A percentile compares a stretch with the other conserved stretches of the same genome.
These are phyloP conservation scores for Myrmaecium sp. DNA, from an alignment of 2,329 filamentous ascomycete species.

Conservation along the genomic window DNA sequence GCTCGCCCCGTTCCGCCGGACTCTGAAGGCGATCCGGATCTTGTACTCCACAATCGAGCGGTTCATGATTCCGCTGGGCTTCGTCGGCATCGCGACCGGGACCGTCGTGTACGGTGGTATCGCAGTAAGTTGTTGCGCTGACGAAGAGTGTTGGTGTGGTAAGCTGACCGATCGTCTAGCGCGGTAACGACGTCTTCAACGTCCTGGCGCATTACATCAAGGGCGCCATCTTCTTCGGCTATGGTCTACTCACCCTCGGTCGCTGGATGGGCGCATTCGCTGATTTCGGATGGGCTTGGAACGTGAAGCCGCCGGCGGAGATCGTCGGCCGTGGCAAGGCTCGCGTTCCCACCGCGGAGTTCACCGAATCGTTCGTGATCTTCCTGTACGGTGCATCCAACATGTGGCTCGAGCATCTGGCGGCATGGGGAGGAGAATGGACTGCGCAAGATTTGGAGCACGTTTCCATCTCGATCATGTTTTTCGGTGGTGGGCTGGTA, in stretches of 20 bases:
- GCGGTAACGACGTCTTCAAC: conserved; percentile 54
- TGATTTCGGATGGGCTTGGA: conserved; percentile 92
- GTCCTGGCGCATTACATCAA: conserved; percentile 90
- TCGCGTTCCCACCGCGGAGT: conserved; percentile 59
- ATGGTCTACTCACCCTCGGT: conserved; percentile 71
- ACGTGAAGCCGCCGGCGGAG: conserved; percentile 48
- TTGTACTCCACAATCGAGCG: conserved; percentile 57
- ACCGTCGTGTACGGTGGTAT: conserved; percentile 65
- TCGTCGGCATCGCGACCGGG: conserved; percentile 54
- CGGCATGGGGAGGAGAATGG: conserved; percentile 54
- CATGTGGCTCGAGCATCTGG: conserved; percentile 81
- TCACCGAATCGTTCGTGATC: conserved; percentile 76
- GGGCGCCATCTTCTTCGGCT: conserved; percentile 88
- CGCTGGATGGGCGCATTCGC: conserved; percentile 84
- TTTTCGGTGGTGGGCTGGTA: conserved; percentile 80
- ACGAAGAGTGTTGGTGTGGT: background rate
- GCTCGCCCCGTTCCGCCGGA: conserved; percentile 35
- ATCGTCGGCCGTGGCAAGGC: conserved; percentile 45
- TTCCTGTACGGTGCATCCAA: conserved; percentile 81
- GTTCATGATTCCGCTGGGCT: conserved; percentile 61
- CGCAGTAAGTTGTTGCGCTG: conserved; percentile 44
- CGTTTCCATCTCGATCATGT: conserved; percentile 79
- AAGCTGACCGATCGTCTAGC: conserved; percentile 27
- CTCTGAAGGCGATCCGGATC: conserved; percentile 41
- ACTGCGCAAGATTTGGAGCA: conserved; percentile 73